Percentiles rank a stretch among this genome's conserved stretches.
Conservation (phyloP, 768 basidiomycete genomes). For the Tylopilus subfusipes region DNA sequence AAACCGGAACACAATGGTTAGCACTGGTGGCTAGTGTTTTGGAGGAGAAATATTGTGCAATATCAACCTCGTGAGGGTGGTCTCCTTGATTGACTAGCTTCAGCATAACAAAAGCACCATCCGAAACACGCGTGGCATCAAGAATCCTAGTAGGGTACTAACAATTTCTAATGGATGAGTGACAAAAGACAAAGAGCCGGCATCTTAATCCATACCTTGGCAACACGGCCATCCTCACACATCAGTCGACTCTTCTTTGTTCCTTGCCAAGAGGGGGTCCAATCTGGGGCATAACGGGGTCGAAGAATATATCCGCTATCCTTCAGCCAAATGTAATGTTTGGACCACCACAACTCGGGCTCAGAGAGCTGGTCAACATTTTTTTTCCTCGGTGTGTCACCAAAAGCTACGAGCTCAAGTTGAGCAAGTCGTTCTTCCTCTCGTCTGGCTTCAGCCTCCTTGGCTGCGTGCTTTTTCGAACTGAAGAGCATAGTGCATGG, state of each 20-base stretch:
- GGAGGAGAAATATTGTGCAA: slow-evolving; percentile 23
- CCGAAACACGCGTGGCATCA: slow-evolving; percentile 29
- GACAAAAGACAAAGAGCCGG: background rate
- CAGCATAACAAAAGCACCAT: slow-evolving; percentile 29
- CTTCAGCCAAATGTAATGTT: slow-evolving; percentile 13
- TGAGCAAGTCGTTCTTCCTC: background rate
- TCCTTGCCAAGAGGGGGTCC: slow-evolving; percentile 21
- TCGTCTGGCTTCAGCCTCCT: background rate
- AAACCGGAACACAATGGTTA: slow-evolving; percentile 37
- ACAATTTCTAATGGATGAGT: slow-evolving; percentile 16
- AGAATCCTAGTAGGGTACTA: slow-evolving; percentile 15
- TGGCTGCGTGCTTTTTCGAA: background rate
- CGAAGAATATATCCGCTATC: slow-evolving; percentile 17
- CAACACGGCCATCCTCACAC: slow-evolving; percentile 4
- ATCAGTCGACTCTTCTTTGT: background rate
- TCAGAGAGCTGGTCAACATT: slow-evolving; percentile 1
- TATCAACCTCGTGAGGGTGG: slow-evolving; percentile 31
- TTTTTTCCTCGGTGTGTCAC: background rate
- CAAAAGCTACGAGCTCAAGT: background rate
- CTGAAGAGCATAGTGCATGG: too few relatives aligned
- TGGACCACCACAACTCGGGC: slow-evolving; percentile 8
- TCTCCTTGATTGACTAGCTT: slow-evolving; percentile 21
- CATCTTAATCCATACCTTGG: background rate
- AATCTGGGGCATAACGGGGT: slow-evolving; percentile 19
- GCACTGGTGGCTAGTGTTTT: background rate